A percentile compares a stretch with the other conserved stretches of the same genome.
phyloP scores from a whole-genome alignment of 208 protist genomes.

The Acanthamoeba polyphaga region DNA sequence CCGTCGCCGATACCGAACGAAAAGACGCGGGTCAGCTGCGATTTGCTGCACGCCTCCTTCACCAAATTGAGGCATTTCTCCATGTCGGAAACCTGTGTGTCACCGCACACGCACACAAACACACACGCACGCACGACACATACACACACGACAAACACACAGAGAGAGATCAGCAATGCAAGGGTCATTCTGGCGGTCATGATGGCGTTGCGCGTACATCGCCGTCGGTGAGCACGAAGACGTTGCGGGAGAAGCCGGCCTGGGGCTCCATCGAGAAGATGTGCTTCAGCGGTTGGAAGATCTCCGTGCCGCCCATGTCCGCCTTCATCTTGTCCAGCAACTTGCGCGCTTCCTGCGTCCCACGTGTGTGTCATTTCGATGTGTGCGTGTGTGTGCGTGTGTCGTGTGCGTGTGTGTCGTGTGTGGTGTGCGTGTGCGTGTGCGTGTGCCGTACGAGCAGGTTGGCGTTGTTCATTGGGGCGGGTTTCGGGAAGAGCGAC shows the following conservation, averaged over 20 bases:
- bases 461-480: background rate
- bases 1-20: slow-evolving; percentile 22
- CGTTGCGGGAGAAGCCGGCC: slow-evolving; percentile 10
- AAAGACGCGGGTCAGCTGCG: background rate
- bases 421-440: too few relatives aligned
- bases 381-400: too few relatives aligned
- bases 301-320: slow-evolving; percentile 44
- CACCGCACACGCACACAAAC: too few relatives aligned
- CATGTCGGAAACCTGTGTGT: background rate
- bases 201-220: background rate
- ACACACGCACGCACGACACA: background rate
- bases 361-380: too few relatives aligned
- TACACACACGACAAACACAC: too few relatives aligned
- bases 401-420: background rate
- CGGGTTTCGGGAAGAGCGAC: background rate
- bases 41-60: background rate
- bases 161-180: too few relatives aligned
- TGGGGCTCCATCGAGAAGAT: background rate
- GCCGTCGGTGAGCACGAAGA: slow-evolving; percentile 58
- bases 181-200: too few relatives aligned
- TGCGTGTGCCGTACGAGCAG: background rate
- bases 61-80: background rate
- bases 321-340: slow-evolving; percentile 4
- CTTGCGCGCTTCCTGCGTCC: background rate
- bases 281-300: background rate